Conservation (phyloP, 169 alveolate species). For the Cryptosporidium parvum region DNA sequence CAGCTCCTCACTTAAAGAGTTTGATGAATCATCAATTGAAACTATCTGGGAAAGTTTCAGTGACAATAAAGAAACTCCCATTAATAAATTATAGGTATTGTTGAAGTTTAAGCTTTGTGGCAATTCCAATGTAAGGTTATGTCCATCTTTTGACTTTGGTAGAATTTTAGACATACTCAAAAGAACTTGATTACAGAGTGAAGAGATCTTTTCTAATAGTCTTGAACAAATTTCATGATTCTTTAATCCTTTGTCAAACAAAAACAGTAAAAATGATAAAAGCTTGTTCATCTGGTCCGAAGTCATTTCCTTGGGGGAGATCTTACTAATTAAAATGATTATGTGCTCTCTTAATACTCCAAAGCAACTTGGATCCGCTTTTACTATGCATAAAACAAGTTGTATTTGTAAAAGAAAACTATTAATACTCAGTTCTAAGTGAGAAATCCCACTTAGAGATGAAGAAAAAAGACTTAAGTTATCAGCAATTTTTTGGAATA, state of each 20-base stretch:
- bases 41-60: neutral
- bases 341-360: neutral
- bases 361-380: neutral
- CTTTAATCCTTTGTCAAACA: neutral
- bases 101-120: neutral
- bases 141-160: neutral
- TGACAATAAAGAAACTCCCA: constrained; percentile 6
- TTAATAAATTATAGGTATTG: neutral
- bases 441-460: neutral
- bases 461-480: neutral
- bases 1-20: neutral
- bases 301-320: neutral
- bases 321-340: neutral
- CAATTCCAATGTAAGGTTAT: neutral
- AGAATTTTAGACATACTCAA: neutral
- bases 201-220: neutral
- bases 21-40: neutral
- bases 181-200: neutral
- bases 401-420: neutral
- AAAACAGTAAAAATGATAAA: neutral
- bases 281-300: neutral
- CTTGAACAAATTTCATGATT: neutral
- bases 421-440: neutral
- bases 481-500: constrained; percentile 22
- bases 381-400: neutral